Evolutionary conservation across 805 yeast species (phyloP).

Genomic region (Myxozyma sirexii): DNA sequence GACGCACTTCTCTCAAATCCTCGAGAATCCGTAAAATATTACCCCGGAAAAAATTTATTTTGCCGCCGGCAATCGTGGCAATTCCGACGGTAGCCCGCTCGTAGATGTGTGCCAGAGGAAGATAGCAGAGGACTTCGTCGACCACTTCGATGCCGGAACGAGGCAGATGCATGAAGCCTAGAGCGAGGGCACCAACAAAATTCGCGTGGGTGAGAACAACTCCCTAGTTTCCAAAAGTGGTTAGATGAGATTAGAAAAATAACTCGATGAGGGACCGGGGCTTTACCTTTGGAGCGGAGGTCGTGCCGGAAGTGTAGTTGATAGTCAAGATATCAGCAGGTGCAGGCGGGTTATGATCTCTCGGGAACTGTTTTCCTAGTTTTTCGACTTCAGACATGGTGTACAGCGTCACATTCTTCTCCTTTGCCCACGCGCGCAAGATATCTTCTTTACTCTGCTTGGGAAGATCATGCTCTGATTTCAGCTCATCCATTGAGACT

Average conservation of each 20-base stretch:
- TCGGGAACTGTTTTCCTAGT: constrained; percentile 52
- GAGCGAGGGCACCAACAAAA: constrained; percentile 52
- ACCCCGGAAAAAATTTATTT: constrained; percentile 58
- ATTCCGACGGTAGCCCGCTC: constrained; percentile 54
- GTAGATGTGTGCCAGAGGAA: constrained; percentile 62
- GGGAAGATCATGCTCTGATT: constrained; percentile 42
- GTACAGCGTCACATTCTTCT: constrained; percentile 45
- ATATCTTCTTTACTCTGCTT: constrained; percentile 39
- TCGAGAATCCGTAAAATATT: constrained; percentile 57
- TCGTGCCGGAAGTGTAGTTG: constrained; percentile 75
- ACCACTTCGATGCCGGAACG: constrained; percentile 36
- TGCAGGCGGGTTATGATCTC: constrained; percentile 51
- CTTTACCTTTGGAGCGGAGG: constrained; percentile 62
- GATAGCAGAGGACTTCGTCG: constrained; percentile 46
- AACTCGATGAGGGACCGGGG: too few species aligned
- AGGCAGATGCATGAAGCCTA: constrained; percentile 38
- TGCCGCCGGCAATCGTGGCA: constrained; percentile 52
- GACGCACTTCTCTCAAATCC: constrained; percentile 59
- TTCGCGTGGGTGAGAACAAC: constrained; percentile 59
- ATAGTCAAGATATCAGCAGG: constrained; percentile 61
- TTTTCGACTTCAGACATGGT: constrained; percentile 41
- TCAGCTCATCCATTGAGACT: constrained; percentile 56
- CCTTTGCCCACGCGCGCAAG: constrained; percentile 38
- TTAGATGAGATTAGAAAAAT: too few species aligned
- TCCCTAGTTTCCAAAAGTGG: too few species aligned